These are phyloP conservation scores for Tetradesmus lagerheimii DNA, from an alignment of 139 green algal species.

Conservation along the genomic window DNA sequence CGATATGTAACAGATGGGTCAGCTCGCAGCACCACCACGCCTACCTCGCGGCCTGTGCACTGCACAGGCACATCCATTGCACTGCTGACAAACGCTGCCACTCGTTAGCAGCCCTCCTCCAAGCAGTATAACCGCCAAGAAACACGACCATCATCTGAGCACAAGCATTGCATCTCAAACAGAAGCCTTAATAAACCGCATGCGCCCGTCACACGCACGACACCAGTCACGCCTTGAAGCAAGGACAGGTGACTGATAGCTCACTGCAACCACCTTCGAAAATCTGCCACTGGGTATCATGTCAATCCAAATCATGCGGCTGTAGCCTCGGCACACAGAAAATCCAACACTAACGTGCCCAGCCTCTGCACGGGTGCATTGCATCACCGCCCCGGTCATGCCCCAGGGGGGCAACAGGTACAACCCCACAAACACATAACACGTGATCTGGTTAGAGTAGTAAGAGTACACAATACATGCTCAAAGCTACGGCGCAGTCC, in stretches of 20 bases:
- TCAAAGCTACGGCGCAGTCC: background rate
- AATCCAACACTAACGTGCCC: background rate
- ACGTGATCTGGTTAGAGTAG: background rate
- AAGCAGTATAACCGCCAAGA: background rate
- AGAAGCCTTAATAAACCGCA: background rate
- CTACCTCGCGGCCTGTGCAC: background rate
- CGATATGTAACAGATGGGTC: background rate
- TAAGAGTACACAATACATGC: background rate
- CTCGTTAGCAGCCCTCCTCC: background rate
- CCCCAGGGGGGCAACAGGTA: background rate
- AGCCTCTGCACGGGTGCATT: background rate
- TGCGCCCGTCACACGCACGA: background rate
- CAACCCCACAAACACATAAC: background rate
- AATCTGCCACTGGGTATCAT: background rate
- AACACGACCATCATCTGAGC: background rate
- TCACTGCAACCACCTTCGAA: background rate
- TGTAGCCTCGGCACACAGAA: background rate
- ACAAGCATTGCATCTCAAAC: background rate
- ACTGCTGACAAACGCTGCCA: conserved; percentile 1
- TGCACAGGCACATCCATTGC: background rate
- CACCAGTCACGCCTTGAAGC: background rate
- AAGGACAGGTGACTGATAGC: background rate
- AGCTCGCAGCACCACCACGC: background rate
- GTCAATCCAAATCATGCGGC: background rate
- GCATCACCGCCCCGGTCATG: background rate